Evolutionary conservation across 495 filamentous ascomycete species (phyloP).

Genomic region (Lasiosphaeris hirsuta): DNA sequence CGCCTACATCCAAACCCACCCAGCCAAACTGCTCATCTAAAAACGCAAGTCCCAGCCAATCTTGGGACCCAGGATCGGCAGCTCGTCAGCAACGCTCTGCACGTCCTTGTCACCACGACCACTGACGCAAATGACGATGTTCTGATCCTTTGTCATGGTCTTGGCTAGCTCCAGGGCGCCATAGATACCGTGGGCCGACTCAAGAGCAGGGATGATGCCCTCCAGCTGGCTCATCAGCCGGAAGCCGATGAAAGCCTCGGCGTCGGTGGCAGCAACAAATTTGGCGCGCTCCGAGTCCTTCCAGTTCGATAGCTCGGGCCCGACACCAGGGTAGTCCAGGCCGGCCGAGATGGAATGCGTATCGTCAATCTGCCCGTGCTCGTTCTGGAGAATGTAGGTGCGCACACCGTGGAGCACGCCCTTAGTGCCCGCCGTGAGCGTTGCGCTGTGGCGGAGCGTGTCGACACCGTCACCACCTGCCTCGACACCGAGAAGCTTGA

Average conservation of each 20-base stretch:
- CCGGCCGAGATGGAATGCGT: slow-evolving; percentile 98
- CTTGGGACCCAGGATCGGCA: slow-evolving; percentile 81
- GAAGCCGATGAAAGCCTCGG: slow-evolving; percentile 89
- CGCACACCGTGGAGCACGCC: slow-evolving; percentile 94
- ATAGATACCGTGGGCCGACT: slow-evolving; percentile 89
- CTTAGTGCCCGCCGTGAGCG: slow-evolving; percentile 80
- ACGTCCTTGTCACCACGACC: slow-evolving; percentile 98
- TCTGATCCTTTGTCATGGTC: slow-evolving; percentile 81
- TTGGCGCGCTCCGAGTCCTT: slow-evolving; percentile 83
- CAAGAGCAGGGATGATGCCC: slow-evolving; percentile 94
- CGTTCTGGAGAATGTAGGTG: slow-evolving; percentile 90
- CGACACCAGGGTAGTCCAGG: slow-evolving; percentile 95
- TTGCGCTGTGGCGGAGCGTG: slow-evolving; percentile 82
- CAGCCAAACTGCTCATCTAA: slow-evolving; percentile 17
- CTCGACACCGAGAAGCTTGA: slow-evolving; percentile 90
- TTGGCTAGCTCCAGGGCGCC: slow-evolving; percentile 87
- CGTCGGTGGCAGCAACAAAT: slow-evolving; percentile 90
- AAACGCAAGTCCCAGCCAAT: slow-evolving; percentile 97
- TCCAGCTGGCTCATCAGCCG: slow-evolving; percentile 76
- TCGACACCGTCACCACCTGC: slow-evolving; percentile 95
- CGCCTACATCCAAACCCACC: background rate
- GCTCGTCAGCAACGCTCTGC: slow-evolving; percentile 92
- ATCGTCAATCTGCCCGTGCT: slow-evolving; percentile 86
- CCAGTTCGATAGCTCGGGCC: slow-evolving; percentile 87
- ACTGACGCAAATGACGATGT: slow-evolving; percentile 91